Base-by-base conservation (phyloP, 352 stramenopile genomes). In the Thalassiosira livingstoniorum region DNA sequence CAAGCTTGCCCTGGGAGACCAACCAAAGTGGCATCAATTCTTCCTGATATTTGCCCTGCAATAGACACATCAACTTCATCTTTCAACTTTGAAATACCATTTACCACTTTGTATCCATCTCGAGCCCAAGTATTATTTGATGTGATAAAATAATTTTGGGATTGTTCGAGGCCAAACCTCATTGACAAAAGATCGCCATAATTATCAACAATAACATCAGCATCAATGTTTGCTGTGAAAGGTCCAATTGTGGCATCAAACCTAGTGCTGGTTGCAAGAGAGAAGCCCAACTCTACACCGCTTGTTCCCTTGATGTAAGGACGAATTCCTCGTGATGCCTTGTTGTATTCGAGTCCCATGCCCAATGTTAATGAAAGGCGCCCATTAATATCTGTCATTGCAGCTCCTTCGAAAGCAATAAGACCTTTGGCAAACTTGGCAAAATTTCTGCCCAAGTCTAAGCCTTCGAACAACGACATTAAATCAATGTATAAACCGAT, bases 221-320 rank as follows among this genome's bases (percentile, higher is more conserved):
- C 64, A 75, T 61, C 29, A 18, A 87, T 47, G 61, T 61, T 25
- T 10, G 66, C 80, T 47, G 45, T 35, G 27, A 87, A 76, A 18
- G 80, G 58, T 0, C 80, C 80, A 62, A 87, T 78, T 18, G 69
- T 62, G 53, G 65, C 70, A 21, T 51, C 34, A 63, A 84, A 87
- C 4, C 45, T 23, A 58, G 54, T 15, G 61, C 29, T 57, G 23
- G 57, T 29, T 29, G 70, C 47, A 78, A 58, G 18, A 31, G 15
- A 21, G 64, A 87, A 81, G 25, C 13, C 21, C 10, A 85, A 15
- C 45, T 61, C 23, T 15, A 84, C n/a, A 2, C 80, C 80, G 3
- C 75, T 84, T 25, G 39, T 78, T 25, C 80, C 80, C 53, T 73
- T 84, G 31, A 87, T 62, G 42, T 76, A 87, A 11, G 53, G 70